Percentiles rank a stretch among this genome's conserved stretches.
Conservation (phyloP, 2,329 filamentous ascomycete genomes). For the Orbilia ellipsospora region DNA sequence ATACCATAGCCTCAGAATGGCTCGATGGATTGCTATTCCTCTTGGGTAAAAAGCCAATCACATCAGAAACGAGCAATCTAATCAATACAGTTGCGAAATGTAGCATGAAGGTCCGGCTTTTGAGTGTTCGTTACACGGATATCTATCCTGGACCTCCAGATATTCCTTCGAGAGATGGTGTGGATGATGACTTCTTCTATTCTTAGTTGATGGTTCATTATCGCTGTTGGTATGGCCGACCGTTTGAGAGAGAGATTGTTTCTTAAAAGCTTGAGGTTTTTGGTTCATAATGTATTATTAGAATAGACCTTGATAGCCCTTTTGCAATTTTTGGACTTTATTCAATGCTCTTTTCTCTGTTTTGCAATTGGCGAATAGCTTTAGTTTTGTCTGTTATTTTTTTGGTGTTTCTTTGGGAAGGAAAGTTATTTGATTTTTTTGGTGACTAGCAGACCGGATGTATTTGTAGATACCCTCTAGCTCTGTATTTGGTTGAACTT, state of each 20-base stretch:
- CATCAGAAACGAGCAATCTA: constrained; percentile 92
- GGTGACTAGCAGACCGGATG: neutral
- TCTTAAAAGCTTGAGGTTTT: constrained; percentile 5
- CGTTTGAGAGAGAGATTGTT: neutral
- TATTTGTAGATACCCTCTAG: constrained; percentile 47
- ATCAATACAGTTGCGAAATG: constrained; percentile 88
- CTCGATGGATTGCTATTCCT: constrained; percentile 95
- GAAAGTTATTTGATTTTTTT: neutral
- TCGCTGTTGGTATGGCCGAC: neutral
- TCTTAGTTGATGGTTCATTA: constrained; percentile 32
- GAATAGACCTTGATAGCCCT: constrained; percentile 33
- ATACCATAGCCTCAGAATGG: constrained; percentile 93
- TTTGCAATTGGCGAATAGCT: constrained; percentile 5
- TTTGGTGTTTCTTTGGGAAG: neutral
- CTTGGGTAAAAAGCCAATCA: constrained; percentile 93
- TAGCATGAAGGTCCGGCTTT: constrained; percentile 87
- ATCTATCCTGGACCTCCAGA: constrained; percentile 76
- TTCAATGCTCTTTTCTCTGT: neutral
- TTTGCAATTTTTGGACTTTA: constrained; percentile 2
- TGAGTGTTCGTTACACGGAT: constrained; percentile 87
- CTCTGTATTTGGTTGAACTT: no score
- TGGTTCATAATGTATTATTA: constrained; percentile 36
- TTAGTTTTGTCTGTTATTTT: neutral
- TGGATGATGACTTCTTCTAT: constrained; percentile 79
- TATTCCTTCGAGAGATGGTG: constrained; percentile 82